phyloP scores from a whole-genome alignment of 2,329 filamentous ascomycete genomes.

The Colletotrichum sp. region DNA sequence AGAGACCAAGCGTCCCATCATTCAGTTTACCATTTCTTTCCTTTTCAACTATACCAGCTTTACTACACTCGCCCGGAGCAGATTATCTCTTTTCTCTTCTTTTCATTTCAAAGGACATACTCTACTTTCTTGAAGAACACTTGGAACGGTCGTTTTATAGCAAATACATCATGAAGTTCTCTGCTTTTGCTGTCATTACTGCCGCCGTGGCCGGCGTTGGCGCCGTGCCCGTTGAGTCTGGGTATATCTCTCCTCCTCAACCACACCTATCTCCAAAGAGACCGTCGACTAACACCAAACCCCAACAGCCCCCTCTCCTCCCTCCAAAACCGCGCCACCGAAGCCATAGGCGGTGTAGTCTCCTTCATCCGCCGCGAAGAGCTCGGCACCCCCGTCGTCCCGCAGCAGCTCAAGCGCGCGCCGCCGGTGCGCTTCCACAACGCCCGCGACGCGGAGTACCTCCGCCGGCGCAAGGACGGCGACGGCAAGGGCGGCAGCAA shows the following conservation, averaged over 20 bases:
- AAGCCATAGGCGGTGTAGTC: constrained; percentile 10
- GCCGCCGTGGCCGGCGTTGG: not conserved
- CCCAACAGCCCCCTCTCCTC: not conserved
- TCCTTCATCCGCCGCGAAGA: constrained; percentile 12
- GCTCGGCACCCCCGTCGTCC: not conserved
- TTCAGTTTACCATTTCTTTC: not conserved
- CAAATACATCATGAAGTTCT: constrained; percentile 6
- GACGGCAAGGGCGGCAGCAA: not conserved
- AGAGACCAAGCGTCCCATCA: not conserved
- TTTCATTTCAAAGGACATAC: not conserved
- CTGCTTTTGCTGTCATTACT: not conserved
- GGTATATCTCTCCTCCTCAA: not conserved
- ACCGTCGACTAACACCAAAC: not conserved
- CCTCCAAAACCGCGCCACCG: constrained; percentile 7
- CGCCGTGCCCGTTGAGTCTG: constrained; percentile 3
- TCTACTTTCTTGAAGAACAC: not conserved
- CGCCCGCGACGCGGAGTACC: not conserved
- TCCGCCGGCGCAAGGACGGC: not conserved
- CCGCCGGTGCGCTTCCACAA: not conserved
- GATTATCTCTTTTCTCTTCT: not conserved
- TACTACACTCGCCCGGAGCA: not conserved
- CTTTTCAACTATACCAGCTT: not conserved
- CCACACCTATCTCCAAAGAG: not conserved
- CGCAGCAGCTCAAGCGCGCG: not conserved
- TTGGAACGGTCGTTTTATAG: not conserved